phyloP scores from a whole-genome alignment of 2,329 filamentous ascomycete genomes.

The Cordyceps farinosa region DNA sequence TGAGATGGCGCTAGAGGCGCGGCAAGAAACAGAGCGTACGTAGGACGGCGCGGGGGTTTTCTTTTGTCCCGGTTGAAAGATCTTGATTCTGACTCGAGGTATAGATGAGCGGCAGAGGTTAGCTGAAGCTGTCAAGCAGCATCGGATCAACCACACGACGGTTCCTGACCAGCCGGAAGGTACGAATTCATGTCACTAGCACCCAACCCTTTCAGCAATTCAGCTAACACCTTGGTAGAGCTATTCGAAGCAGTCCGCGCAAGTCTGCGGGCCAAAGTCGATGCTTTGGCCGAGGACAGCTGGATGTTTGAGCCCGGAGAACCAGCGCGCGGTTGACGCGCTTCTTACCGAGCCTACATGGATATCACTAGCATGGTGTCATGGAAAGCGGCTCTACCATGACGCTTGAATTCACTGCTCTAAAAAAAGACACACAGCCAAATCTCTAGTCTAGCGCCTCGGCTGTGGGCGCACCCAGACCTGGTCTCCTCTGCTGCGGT shows the following conservation, averaged over 20 bases:
- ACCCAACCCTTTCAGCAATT: background rate
- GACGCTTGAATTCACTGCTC: conserved; percentile 18
- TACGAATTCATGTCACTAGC: conserved; percentile 33
- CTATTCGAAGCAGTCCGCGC: conserved; percentile 65
- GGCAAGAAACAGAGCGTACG: conserved; percentile 54
- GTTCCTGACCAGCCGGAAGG: conserved; percentile 63
- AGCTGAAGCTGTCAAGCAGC: conserved; percentile 58
- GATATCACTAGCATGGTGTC: background rate
- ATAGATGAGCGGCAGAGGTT: conserved; percentile 58
- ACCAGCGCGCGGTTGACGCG: conserved; percentile 35
- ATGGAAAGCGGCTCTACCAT: background rate
- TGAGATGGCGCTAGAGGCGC: conserved; percentile 54
- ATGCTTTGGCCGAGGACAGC: conserved; percentile 72
- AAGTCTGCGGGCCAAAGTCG: conserved; percentile 69
- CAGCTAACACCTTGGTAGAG: conserved; percentile 44
- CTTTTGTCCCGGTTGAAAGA: too few species aligned
- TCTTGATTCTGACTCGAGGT: background rate
- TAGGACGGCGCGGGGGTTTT: background rate
- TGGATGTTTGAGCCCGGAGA: conserved; percentile 86
- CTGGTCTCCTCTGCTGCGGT: conserved; percentile 35
- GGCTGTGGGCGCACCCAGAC: conserved; percentile 42
- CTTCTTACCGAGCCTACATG: conserved; percentile 18
- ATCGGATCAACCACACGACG: conserved; percentile 52
- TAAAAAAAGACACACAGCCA: background rate
- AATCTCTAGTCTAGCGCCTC: conserved; percentile 55